Percentiles rank a stretch among this genome's conserved stretches.
Conservation (phyloP, 108 stramenopile species). For the Fistulifera pelliculosa region DNA sequence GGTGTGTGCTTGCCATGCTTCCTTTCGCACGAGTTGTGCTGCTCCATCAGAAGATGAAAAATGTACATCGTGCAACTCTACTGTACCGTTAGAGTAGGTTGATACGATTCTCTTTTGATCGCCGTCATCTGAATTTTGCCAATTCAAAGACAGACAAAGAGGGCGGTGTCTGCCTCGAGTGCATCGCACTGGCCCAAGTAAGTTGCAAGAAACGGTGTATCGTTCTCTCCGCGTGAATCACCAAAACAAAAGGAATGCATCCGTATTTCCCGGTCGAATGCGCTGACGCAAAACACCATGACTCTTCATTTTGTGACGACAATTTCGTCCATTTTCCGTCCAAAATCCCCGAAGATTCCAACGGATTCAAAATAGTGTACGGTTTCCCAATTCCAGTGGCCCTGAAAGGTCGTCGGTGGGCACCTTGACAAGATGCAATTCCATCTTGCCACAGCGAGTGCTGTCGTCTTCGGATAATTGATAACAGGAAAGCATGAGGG, state of each 20-base stretch:
- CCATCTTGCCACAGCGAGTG: constrained; percentile 19
- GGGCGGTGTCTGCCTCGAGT: not conserved
- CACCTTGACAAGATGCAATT: constrained; percentile 21
- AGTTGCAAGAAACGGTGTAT: constrained; percentile 8
- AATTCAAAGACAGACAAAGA: constrained; percentile 12
- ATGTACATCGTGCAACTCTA: constrained; percentile 8
- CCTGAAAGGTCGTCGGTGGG: constrained; percentile 1
- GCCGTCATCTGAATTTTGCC: constrained; percentile 5
- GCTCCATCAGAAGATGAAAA: not conserved
- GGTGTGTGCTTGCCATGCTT: constrained; percentile 63
- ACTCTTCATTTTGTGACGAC: not conserved
- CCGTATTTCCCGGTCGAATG: constrained; percentile 34
- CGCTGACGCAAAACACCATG: constrained; percentile 37
- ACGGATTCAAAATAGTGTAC: constrained; percentile 22
- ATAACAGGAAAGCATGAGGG: constrained; percentile 71
- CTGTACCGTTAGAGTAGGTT: constrained; percentile 42
- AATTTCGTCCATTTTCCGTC: constrained; percentile 68
- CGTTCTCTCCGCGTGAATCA: constrained; percentile 15
- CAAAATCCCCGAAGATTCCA: constrained; percentile 36
- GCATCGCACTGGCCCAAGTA: constrained; percentile 1
- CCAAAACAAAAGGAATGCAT: constrained; percentile 20
- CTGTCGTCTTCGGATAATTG: constrained; percentile 44
- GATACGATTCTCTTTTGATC: constrained; percentile 44
- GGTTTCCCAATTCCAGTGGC: constrained; percentile 24
- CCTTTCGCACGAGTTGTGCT: constrained; percentile 3